Conservation (phyloP, 1,139 yeast species). For the Taphrina communis region DNA sequence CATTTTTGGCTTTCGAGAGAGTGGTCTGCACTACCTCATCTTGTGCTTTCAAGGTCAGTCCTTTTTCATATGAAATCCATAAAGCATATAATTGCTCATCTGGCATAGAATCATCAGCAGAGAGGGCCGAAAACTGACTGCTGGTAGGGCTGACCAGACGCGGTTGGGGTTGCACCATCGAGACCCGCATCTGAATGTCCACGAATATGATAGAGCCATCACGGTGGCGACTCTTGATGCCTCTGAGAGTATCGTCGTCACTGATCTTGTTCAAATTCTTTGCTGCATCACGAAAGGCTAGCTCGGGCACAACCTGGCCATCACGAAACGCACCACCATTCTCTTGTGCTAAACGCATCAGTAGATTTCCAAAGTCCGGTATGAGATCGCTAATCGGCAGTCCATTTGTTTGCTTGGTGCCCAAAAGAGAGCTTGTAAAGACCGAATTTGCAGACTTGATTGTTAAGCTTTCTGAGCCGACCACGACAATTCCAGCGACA, state of each 20-base stretch:
- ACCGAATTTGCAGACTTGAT: constrained; percentile 77
- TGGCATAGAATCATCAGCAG: neutral
- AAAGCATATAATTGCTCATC: constrained; percentile 56
- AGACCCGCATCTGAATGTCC: constrained; percentile 81
- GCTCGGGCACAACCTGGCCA: constrained; percentile 33
- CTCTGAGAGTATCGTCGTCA: constrained; percentile 31
- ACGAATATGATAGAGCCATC: constrained; percentile 70
- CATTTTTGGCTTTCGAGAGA: constrained; percentile 19
- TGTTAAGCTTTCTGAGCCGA: constrained; percentile 59
- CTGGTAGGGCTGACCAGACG: constrained; percentile 7
- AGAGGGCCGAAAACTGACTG: neutral
- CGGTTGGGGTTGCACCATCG: constrained; percentile 53
- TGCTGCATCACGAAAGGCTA: constrained; percentile 37
- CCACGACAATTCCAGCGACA: constrained; percentile 82
- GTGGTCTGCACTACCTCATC: constrained; percentile 21
- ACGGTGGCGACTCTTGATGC: constrained; percentile 62
- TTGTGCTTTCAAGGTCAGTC: constrained; percentile 22
- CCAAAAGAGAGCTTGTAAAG: constrained; percentile 78
- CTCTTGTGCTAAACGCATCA: constrained; percentile 59
- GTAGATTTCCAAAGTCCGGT: constrained; percentile 63
- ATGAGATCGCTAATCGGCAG: constrained; percentile 63
- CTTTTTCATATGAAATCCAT: constrained; percentile 74
- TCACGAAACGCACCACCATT: constrained; percentile 49
- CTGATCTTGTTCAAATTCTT: constrained; percentile 42
- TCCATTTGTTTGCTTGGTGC: constrained; percentile 63